phyloP scores from a whole-genome alignment of 306 rosid genomes.

The Vigna hirtella region DNA sequence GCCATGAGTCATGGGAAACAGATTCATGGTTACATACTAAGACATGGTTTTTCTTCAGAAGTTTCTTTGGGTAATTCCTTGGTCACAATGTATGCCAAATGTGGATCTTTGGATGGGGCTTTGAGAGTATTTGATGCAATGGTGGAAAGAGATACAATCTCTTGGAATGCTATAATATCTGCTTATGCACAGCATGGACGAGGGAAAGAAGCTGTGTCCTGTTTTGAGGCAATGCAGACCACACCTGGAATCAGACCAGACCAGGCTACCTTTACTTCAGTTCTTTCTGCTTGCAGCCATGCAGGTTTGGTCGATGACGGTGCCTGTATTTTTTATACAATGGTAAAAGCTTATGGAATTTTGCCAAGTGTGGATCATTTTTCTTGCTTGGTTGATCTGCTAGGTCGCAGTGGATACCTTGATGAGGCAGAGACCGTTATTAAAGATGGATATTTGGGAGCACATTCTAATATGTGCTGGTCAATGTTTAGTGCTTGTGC shows the following conservation, averaged over 20 bases:
- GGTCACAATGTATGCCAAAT: constrained; percentile 75
- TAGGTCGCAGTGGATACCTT: constrained; percentile 77
- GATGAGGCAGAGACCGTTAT: constrained; percentile 74
- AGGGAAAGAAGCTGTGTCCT: constrained; percentile 69
- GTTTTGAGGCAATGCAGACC: constrained; percentile 69
- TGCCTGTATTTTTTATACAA: constrained; percentile 57
- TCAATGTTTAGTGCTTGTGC: constrained; percentile 88
- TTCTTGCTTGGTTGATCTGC: constrained; percentile 79
- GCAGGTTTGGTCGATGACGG: constrained; percentile 76
- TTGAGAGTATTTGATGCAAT: constrained; percentile 67
- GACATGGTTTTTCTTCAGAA: constrained; percentile 54
- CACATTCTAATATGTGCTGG: constrained; percentile 77
- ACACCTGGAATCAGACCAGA: constrained; percentile 63
- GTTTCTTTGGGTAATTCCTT: constrained; percentile 66
- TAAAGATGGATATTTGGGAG: constrained; percentile 54
- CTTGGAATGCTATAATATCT: constrained; percentile 86
- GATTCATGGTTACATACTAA: constrained; percentile 68
- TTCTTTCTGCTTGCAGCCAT: constrained; percentile 87
- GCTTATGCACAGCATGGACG: constrained; percentile 80
- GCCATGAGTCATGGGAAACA: constrained; percentile 72
- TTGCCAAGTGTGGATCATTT: constrained; percentile 71
- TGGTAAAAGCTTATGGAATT: constrained; percentile 59
- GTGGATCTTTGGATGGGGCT: constrained; percentile 68
- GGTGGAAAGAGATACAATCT: constrained; percentile 66
- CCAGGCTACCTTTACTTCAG: constrained; percentile 71